Base-by-base conservation (phyloP, 139 green algal species). In the Gonium pectorale region DNA sequence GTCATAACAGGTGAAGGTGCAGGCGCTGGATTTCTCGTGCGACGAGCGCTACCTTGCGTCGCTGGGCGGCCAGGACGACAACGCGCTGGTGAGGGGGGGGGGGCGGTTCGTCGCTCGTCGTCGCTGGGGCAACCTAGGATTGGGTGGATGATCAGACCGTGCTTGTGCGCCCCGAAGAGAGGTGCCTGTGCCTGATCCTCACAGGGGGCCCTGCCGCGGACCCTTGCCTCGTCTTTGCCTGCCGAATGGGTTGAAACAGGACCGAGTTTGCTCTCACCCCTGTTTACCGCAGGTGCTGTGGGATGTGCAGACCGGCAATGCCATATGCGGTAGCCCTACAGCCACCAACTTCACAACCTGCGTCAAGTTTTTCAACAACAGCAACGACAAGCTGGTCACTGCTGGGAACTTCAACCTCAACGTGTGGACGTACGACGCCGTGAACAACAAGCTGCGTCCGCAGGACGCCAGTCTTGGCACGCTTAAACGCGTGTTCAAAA, bases 261-360 rank as follows among this genome's bases (percentile, higher is more conserved):
- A n/a, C n/a, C n/a, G n/a, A n/a, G n/a, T n/a, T n/a, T n/a, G n/a
- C n/a, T n/a, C n/a, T n/a, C n/a, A n/a, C n/a, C n/a, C n/a, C n/a
- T n/a, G n/a, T n/a, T n/a, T n/a, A n/a, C n/a, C n/a, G n/a, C 84
- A 96, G 93, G 93, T 96, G 38, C 83, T 98, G 33, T 98, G 95
- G 95, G 90, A 97, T 73, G 94, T 97, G 15, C 79, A 90, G 43
- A 94, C 80, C 8, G 94, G 94, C 27, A 87, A 93, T 40, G 91
- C 95, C n/a, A 93, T 97, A 64, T 97, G 95, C 84, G 95, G 95
- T 79, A 93, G 70, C 78, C 94, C 95, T n/a, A 94, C 91, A 21
- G 66, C 90, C 79, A 90, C 62, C 71, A 89, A 96, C 62, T 94
- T 95, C 90, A 92, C 92, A 3, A 52, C 92, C 26, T 91, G 69